Base-by-base conservation (phyloP, 257 asterid genomes). In the Solanum lycopersicoides region DNA sequence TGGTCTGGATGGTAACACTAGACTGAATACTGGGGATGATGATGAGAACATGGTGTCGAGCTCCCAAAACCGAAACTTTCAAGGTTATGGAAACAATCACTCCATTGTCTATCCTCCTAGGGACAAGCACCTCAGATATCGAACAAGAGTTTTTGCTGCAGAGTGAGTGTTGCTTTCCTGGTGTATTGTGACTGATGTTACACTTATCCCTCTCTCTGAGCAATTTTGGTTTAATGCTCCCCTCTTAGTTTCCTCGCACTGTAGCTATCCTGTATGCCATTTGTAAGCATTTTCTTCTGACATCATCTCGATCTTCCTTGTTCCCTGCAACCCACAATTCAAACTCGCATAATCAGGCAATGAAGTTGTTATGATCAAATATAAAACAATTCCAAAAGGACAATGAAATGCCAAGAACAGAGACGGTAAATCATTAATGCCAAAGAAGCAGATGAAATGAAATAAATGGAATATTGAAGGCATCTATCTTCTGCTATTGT, bases 131-230 rank as follows among this genome's bases (percentile, higher is more conserved):
- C 96, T 97, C 91, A 94, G 99, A 96, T 96, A 95, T 86, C 96
- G 99, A 84, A 97, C 99, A 60, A 92, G 98, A 92, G 94, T 96
- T 88, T 97, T 97, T 90, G 99, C 99, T 86, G 99, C 99, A 42
- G 99, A 97, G 99, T 97, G 95, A 87, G 98, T 91, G 60, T 83
- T 85, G 84, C 88, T 71, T 8, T 65, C n/a, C 10, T 4, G 66
- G 50, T 65, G 34, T 79, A 28, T 28, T 18, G 37, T 50, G 69
- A 30, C 4, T 76, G 60, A 76, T 76, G 30, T 82, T 82, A 18
- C 34, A 45, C 85, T 82, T 82, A 30, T 47, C 56, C 69, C 69
- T 28, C 69, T 6, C 85, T 50, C 69, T 50, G 25, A 18, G 44
- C 28, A 14, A 18, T 53, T 80, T 47, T 80, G 85, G 44, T 80